Conservation (phyloP, 352 stramenopile species). For the Globisporangium echinulatum region DNA sequence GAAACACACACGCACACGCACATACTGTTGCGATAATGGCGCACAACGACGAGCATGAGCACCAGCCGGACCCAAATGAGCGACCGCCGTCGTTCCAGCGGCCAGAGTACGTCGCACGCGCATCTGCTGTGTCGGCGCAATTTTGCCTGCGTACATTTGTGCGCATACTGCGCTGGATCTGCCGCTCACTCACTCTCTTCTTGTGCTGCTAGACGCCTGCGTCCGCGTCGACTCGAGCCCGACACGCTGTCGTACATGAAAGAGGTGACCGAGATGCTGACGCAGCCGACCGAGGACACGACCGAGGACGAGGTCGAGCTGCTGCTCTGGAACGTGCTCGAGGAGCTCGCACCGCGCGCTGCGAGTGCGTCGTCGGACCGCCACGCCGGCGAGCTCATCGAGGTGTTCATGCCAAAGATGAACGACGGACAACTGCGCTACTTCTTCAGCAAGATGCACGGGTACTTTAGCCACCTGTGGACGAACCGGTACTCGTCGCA, state of each 20-base stretch:
- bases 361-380: constrained; percentile 71
- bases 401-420: constrained; percentile 70
- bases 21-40: neutral
- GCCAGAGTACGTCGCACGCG: constrained; percentile 8
- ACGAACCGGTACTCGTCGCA: constrained; percentile 86
- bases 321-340: constrained; percentile 77
- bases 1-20: too few species aligned
- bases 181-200: neutral
- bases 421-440: constrained; percentile 63
- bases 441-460: constrained; percentile 72
- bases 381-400: constrained; percentile 62
- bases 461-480: constrained; percentile 78
- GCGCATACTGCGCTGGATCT: neutral
- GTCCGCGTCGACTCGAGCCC: constrained; percentile 63
- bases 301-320: constrained; percentile 49
- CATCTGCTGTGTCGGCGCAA: neutral
- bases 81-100: constrained; percentile 6
- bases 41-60: constrained; percentile 4
- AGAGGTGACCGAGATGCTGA: constrained; percentile 75
- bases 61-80: constrained; percentile 6
- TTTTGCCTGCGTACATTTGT: neutral
- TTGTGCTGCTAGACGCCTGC: constrained; percentile 36
- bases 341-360: constrained; percentile 66
- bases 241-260: constrained; percentile 81
- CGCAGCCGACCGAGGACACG: constrained; percentile 41